Evolutionary conservation across 495 filamentous ascomycete species (phyloP).

Genomic region (Penicillium cosmopolitanum): DNA sequence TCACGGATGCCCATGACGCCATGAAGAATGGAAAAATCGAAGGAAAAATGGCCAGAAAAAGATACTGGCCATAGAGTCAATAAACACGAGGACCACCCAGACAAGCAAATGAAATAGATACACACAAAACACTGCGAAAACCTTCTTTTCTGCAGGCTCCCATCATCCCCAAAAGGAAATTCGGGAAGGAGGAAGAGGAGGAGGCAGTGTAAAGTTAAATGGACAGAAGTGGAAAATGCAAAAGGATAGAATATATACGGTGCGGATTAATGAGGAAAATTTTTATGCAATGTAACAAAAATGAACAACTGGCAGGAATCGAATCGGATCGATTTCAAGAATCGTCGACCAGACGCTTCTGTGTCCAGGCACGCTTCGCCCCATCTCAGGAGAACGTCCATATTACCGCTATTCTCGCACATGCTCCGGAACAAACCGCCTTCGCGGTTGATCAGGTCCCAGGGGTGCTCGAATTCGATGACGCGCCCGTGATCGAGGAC

Average conservation of each 20-base stretch:
- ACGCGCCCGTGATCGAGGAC: slow-evolving; percentile 90
- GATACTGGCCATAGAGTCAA: slow-evolving; percentile 1
- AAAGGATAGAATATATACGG: slow-evolving; percentile 13
- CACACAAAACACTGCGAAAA: background rate
- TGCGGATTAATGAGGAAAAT: slow-evolving; percentile 7
- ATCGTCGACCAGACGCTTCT: slow-evolving; percentile 57
- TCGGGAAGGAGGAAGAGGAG: background rate
- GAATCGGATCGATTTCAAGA: slow-evolving; percentile 23
- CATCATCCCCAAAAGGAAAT: background rate
- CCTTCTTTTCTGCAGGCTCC: slow-evolving; percentile 16
- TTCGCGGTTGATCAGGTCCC: slow-evolving; percentile 70
- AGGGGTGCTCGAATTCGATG: slow-evolving; percentile 87
- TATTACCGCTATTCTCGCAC: slow-evolving; percentile 94
- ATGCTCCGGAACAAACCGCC: slow-evolving; percentile 80
- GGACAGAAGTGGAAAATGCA: slow-evolving; percentile 3
- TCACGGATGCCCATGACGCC: slow-evolving; percentile 7
- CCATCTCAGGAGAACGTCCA: slow-evolving; percentile 70
- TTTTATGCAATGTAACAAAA: slow-evolving; percentile 1
- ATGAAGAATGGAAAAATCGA: too few species aligned
- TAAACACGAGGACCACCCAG: slow-evolving; percentile 12
- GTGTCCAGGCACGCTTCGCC: slow-evolving; percentile 73
- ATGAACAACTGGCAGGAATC: background rate
- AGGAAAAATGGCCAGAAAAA: background rate
- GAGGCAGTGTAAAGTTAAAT: background rate
- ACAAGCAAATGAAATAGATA: slow-evolving; percentile 3